Conservation (phyloP, 345 rosid species). For the Pistacia atlantica region DNA sequence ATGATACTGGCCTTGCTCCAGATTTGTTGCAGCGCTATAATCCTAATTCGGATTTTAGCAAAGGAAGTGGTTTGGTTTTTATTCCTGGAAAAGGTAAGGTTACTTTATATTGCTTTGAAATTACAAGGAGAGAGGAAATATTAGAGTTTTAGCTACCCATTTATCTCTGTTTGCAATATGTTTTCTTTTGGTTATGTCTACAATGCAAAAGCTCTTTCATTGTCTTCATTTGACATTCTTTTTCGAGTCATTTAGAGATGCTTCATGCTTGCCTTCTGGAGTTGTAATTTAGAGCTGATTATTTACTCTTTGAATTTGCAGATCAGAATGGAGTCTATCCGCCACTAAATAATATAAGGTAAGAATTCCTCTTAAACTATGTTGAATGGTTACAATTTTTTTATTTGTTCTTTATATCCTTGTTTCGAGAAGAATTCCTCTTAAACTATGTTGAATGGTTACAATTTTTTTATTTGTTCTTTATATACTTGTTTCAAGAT, state of each 20-base stretch:
- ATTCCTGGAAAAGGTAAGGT: constrained; percentile 15
- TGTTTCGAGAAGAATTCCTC: neutral
- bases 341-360: constrained; percentile 48
- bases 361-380: constrained; percentile 8
- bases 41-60: constrained; percentile 1
- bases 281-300: neutral
- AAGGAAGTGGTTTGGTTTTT: constrained; percentile 11
- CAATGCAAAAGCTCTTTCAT: neutral
- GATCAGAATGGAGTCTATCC: constrained; percentile 49
- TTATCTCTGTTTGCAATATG: neutral
- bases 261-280: neutral
- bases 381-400: neutral
- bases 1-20: constrained; percentile 21
- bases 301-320: constrained; percentile 27
- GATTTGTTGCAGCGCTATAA: constrained; percentile 14
- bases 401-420: neutral
- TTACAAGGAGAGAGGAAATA: neutral
- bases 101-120: neutral
- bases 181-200: neutral
- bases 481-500: neutral
- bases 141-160: neutral
- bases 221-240: neutral
- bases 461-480: neutral
- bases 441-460: neutral
- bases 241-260: neutral